Evolutionary conservation across 441 rosid species (phyloP).

Genomic region (Arabidopsis lyrata): DNA sequence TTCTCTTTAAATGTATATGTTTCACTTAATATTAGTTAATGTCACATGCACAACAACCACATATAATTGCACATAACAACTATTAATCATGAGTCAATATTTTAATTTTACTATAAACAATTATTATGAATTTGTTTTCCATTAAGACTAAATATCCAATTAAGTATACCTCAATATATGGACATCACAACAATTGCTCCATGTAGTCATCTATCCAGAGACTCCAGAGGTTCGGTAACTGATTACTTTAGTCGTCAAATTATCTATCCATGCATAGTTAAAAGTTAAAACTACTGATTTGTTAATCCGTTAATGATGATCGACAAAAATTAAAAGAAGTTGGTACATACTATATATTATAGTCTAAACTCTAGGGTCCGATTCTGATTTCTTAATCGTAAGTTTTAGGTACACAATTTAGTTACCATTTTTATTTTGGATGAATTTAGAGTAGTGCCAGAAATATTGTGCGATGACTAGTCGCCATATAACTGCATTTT

Average conservation of each 20-base stretch:
- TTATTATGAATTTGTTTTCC: not conserved
- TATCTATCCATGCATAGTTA: too few species aligned
- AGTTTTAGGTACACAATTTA: not conserved
- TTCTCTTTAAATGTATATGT: constrained; percentile 24
- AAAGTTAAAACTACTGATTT: not conserved
- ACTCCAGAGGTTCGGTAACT: not conserved
- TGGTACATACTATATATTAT: not conserved
- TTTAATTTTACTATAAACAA: not conserved
- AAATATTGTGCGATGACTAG: too few species aligned
- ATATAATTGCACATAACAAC: constrained; percentile 39
- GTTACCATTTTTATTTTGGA: not conserved
- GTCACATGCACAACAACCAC: constrained; percentile 39
- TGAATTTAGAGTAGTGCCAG: too few species aligned
- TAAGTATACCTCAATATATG: constrained; percentile 14
- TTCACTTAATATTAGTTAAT: constrained; percentile 28
- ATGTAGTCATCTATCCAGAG: not conserved
- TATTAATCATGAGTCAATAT: constrained; percentile 22
- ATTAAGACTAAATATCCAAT: not conserved
- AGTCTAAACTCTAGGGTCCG: not conserved
- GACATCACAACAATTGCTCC: constrained; percentile 9
- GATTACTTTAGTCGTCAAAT: not conserved
- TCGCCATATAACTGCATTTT: too few species aligned
- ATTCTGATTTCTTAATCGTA: not conserved
- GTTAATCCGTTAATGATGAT: constrained; percentile 12
- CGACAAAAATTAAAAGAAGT: not conserved